Conservation (phyloP, 1,284 basidiomycete species). For the Neolentinus lepideus region DNA sequence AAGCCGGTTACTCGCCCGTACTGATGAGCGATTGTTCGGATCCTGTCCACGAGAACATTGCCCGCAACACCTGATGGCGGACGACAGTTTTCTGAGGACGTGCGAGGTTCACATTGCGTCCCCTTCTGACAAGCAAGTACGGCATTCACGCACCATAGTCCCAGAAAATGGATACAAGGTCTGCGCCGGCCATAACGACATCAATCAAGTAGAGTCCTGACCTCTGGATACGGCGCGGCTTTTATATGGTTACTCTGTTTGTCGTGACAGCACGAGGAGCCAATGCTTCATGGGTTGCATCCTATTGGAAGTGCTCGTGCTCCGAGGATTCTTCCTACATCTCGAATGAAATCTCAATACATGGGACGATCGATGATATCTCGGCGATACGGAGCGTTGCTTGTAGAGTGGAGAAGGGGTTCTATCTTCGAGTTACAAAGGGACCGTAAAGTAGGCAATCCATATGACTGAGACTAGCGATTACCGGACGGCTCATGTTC, state of each 20-base stretch:
- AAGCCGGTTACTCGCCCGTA: conserved; percentile 21
- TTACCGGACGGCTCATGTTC: too few relatives aligned
- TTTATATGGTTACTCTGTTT: neutral
- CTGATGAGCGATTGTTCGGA: conserved; percentile 18
- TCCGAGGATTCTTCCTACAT: neutral
- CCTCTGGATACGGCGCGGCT: neutral
- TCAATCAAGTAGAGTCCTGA: neutral
- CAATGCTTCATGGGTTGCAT: neutral
- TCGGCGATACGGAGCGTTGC: neutral
- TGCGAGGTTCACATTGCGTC: neutral
- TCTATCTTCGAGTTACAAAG: too few relatives aligned
- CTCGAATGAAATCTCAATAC: neutral
- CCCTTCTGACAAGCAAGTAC: neutral
- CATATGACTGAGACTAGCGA: too few relatives aligned
- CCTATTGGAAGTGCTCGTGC: neutral
- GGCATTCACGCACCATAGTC: conserved; percentile 41
- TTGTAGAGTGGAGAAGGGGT: too few relatives aligned
- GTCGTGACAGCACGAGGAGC: neutral
- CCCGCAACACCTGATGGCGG: conserved; percentile 24
- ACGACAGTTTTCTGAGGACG: conserved; percentile 44
- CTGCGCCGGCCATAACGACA: conserved; percentile 1
- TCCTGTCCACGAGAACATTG: conserved; percentile 15
- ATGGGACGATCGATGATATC: neutral
- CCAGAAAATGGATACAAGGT: conserved; percentile 53
- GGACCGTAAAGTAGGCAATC: too few relatives aligned